A percentile compares a stretch with the other conserved stretches of the same genome.
Conservation (phyloP, 2,329 filamentous ascomycete species). For the Venturia nashicola region DNA sequence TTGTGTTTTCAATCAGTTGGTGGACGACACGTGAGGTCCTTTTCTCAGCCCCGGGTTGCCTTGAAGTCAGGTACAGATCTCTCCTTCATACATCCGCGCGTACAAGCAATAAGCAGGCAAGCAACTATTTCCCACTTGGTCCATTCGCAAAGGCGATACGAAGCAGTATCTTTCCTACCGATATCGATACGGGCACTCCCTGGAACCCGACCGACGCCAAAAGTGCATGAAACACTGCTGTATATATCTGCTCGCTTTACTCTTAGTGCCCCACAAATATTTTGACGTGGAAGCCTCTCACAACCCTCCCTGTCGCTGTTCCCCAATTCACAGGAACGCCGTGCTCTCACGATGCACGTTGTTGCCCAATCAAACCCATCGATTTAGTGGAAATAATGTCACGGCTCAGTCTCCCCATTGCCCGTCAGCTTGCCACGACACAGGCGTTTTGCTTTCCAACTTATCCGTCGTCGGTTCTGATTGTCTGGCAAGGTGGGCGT, state of each 20-base stretch:
- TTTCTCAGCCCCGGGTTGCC: not conserved
- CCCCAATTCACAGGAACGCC: not conserved
- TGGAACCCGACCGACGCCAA: not conserved
- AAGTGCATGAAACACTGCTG: not conserved
- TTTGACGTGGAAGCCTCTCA: not conserved
- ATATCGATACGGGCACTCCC: not conserved
- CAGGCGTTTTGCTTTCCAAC: not conserved
- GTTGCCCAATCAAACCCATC: not conserved
- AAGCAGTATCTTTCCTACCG: too few species aligned
- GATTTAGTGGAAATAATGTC: not conserved
- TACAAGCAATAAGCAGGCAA: not conserved
- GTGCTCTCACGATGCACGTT: not conserved
- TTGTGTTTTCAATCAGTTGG: not conserved
- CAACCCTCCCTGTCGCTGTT: not conserved
- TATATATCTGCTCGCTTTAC: not conserved
- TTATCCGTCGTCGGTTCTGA: not conserved
- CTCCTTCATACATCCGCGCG: not conserved
- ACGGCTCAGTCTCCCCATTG: not conserved
- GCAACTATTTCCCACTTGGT: not conserved
- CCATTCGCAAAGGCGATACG: not conserved
- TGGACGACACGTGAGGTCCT: not conserved
- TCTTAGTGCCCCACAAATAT: not conserved
- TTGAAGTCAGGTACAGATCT: slow-evolving; percentile 1
- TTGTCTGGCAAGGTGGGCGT: not conserved
- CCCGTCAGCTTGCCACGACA: slow-evolving; percentile 3